Base-by-base conservation (phyloP, 2,329 filamentous ascomycete genomes). In the Alternaria conjuncta region DNA sequence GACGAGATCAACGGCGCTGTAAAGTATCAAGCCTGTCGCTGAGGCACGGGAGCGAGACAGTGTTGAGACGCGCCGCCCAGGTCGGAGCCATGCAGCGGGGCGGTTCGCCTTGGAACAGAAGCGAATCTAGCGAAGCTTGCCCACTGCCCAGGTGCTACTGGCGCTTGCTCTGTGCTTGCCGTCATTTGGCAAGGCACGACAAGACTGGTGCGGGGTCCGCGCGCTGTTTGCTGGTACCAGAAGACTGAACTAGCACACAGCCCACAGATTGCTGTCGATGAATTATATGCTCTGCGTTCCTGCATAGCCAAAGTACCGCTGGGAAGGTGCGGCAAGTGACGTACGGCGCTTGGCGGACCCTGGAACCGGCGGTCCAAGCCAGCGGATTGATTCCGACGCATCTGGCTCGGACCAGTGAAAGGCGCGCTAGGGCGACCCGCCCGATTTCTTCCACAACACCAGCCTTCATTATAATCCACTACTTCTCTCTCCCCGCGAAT, bases 371-470 rank as follows among this genome's bases (percentile, higher is more conserved):
- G n/a, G 49, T 18, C 53, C 63, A 64, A 41, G 59, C 53, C 60
- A 57, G 55, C 64, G 58, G 64, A 60, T 58, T 54, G 53, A 60
- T 57, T 64, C 63, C 63, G 61, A 41, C 43, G 49, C 47, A 25
- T 54, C 58, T 55, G 51, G 50, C 58, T 62, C 54, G 44, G 49
- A 51, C 20, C 36, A 13, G 51, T 58, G 54, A 63, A 55, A 59
- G 55, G 41, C 54, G 54, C 61, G 47, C 49, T 61, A 56, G 61
- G 44, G 50, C 53, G 55, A 64, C 57, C 64, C 61, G 61, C 57
- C 64, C 61, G 61, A 64, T 46, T 58, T 64, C 55, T 66, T 57
- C 64, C 63, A 63, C 61, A 64, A 65, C 62, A 62, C 50, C 63
- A 60, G 41, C 57, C 46, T 47, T 53, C 51, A 57, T 62, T 61